Percentiles rank a stretch among this genome's conserved stretches.
Conservation (phyloP, 768 basidiomycete species). For the Tricholoma hemisulphureum region DNA sequence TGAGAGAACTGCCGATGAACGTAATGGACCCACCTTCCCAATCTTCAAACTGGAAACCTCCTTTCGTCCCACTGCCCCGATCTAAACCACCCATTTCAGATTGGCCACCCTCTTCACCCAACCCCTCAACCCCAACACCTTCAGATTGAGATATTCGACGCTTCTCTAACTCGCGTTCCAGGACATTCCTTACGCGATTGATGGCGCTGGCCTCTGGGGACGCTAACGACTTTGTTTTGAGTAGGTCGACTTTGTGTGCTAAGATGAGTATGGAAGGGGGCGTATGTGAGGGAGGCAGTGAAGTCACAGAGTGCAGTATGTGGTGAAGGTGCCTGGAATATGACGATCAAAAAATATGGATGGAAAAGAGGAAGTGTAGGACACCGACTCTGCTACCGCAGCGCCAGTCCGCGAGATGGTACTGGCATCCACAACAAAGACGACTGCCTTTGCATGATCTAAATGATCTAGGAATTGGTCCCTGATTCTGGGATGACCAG, state of each 20-base stretch:
- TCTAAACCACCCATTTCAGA: conserved; percentile 75
- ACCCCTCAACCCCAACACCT: conserved; percentile 68
- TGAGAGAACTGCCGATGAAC: conserved; percentile 61
- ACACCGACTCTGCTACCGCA: conserved; percentile 74
- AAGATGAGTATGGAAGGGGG: conserved; percentile 63
- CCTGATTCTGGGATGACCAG: conserved; percentile 81
- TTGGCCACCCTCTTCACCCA: conserved; percentile 66
- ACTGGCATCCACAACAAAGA: conserved; percentile 79
- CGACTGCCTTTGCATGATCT: conserved; percentile 58
- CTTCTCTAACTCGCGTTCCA: conserved; percentile 85
- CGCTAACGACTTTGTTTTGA: conserved; percentile 47
- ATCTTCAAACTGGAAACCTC: conserved; percentile 67
- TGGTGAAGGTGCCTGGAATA: conserved; percentile 65
- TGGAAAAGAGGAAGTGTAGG: background rate
- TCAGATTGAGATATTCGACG: conserved; percentile 61
- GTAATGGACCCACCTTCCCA: conserved; percentile 85
- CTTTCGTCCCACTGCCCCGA: conserved; percentile 52
- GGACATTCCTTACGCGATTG: conserved; percentile 69
- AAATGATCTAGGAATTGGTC: conserved; percentile 71
- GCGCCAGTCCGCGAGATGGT: conserved; percentile 74
- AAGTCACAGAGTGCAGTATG: conserved; percentile 66
- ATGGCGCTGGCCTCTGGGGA: conserved; percentile 50
- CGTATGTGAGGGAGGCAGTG: conserved; percentile 67
- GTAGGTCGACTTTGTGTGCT: conserved; percentile 75
- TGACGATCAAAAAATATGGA: background rate